These are phyloP conservation scores for Debaryomyces robertsiae DNA, from an alignment of 1,139 yeast species.

Conservation along the genomic window DNA sequence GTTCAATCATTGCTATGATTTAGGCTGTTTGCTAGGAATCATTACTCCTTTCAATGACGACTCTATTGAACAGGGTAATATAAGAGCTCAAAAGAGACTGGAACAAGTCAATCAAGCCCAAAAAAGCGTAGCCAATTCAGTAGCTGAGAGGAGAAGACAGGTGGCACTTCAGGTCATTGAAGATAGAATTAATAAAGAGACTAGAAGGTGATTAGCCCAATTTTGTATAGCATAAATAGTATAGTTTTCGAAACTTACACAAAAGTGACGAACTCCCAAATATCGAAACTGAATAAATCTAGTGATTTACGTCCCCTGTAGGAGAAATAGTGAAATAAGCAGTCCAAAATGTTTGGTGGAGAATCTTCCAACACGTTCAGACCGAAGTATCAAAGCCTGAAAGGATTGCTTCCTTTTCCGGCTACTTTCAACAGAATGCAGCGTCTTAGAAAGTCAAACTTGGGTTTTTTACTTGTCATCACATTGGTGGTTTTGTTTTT, in stretches of 20 bases:
- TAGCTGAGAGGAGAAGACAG: constrained; percentile 84
- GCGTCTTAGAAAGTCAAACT: constrained; percentile 20
- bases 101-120: constrained; percentile 45
- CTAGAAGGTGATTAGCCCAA: constrained; percentile 9
- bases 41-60: constrained; percentile 71
- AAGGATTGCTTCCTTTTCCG: constrained; percentile 30
- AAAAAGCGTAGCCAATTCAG: constrained; percentile 53
- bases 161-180: constrained; percentile 83
- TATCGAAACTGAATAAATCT: neutral
- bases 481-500: constrained; percentile 27
- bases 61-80: constrained; percentile 71
- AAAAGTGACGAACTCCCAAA: constrained; percentile 4
- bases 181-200: constrained; percentile 57
- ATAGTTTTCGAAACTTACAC: constrained; percentile 8
- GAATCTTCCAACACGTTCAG: constrained; percentile 21
- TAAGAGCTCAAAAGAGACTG: constrained; percentile 63
- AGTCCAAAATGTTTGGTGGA: constrained; percentile 15
- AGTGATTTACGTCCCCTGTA: neutral
- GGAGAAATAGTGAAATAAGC: neutral
- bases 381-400: constrained; percentile 19
- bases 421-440: constrained; percentile 31
- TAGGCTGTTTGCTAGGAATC: constrained; percentile 55
- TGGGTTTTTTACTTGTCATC: constrained; percentile 20
- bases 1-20: constrained; percentile 55
- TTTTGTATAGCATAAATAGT: constrained; percentile 5